Evolutionary conservation across 2,329 filamentous ascomycete species (phyloP).

Genomic region (Penicillium janthinellum): DNA sequence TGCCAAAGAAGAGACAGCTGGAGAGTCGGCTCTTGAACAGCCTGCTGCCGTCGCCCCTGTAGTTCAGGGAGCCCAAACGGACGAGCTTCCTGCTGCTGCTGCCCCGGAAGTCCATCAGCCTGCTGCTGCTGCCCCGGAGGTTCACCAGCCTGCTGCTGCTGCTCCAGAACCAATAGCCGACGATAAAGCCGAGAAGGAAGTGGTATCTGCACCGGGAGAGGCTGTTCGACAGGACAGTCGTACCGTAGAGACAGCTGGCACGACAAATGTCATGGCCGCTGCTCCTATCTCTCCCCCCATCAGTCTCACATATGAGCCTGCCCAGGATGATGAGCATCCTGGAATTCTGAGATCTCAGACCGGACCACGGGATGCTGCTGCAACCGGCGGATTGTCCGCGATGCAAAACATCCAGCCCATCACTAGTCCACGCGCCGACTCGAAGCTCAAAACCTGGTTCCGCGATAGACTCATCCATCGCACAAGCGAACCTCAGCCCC

Average conservation of each 20-base stretch:
- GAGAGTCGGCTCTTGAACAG: conserved; percentile 6
- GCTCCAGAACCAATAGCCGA: too few species aligned
- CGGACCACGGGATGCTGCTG: conserved; percentile 17
- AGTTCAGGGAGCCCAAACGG: not conserved
- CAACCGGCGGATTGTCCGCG: conserved; percentile 1
- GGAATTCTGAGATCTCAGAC: conserved; percentile 1
- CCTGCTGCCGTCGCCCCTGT: not conserved
- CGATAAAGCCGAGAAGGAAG: not conserved
- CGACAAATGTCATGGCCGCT: not conserved
- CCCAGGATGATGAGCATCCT: not conserved
- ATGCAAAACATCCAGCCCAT: conserved; percentile 21
- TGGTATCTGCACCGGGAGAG: not conserved
- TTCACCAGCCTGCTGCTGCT: not conserved
- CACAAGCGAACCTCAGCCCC: conserved; percentile 27
- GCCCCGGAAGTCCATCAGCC: not conserved
- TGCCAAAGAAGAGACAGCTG: conserved; percentile 3
- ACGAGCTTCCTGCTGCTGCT: not conserved
- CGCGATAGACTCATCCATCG: conserved; percentile 33
- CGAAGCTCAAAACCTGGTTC: conserved; percentile 41
- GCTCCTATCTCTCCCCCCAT: conserved; percentile 7
- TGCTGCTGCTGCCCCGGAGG: conserved; percentile 4
- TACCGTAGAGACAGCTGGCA: conserved; percentile 9
- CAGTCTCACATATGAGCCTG: conserved; percentile 9
- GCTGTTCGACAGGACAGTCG: not conserved
- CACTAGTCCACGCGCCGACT: conserved; percentile 32